These are phyloP conservation scores for Brettanomyces bruxellensis DNA, from an alignment of 805 yeast genomes.

Conservation along the genomic window DNA sequence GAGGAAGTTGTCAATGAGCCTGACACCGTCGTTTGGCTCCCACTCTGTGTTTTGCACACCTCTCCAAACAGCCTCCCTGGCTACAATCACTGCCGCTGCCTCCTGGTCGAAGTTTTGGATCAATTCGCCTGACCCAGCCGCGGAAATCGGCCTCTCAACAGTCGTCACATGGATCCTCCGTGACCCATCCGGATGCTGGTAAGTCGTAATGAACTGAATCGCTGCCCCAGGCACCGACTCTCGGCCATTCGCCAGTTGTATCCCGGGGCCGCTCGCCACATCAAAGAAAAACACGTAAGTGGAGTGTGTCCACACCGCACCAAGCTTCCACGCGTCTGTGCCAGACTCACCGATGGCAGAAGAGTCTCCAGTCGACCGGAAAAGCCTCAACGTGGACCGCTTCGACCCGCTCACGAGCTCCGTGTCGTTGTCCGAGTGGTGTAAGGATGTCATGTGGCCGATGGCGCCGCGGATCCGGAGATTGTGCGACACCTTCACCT, in stretches of 20 bases:
- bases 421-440: not conserved
- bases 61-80: constrained; percentile 42
- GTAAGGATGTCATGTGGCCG: constrained; percentile 51
- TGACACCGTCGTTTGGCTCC: constrained; percentile 33
- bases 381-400: not conserved
- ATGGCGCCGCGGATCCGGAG: constrained; percentile 49
- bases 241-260: not conserved
- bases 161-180: constrained; percentile 57
- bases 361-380: constrained; percentile 7
- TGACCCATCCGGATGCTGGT: constrained; percentile 54
- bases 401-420: not conserved
- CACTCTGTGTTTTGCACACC: constrained; percentile 19
- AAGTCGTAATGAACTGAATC: constrained; percentile 49
- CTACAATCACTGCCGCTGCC: constrained; percentile 54
- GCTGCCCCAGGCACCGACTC: constrained; percentile 12
- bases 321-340: constrained; percentile 53
- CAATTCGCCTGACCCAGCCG: constrained; percentile 27
- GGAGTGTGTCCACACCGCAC: constrained; percentile 46
- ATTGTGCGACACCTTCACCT: constrained; percentile 41
- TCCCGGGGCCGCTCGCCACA: constrained; percentile 20
- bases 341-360: constrained; percentile 38
- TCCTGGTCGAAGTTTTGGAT: constrained; percentile 56
- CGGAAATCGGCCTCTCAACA: constrained; percentile 33
- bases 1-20: constrained; percentile 40
- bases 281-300: constrained; percentile 54